Evolutionary conservation across 73 alveolate genomes (phyloP), one percentile per base, ranked within the genome.

Genomic region (Diophrys appendiculata): DNA sequence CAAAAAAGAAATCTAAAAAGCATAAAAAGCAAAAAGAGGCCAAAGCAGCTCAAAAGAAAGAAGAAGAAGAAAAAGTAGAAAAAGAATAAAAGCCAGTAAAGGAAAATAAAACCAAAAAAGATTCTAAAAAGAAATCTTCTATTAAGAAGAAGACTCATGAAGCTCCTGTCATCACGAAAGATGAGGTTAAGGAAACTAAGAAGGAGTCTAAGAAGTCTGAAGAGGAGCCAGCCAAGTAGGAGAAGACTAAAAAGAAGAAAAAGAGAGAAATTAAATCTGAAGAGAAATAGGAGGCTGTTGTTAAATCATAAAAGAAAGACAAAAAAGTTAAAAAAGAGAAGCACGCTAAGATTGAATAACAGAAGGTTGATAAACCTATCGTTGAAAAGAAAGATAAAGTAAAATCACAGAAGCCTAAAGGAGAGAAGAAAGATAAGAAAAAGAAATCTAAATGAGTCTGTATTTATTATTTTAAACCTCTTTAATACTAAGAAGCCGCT

Each of bases 41-140:
- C n/a, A 70, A 69, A 69, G 30, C 84, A n/a, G 52, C 43, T 81
- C 56, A 76, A 28, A 27, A 86, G 78, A 33, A 52, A 52, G 54
- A 81, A 76, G 27, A 81, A 52, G 33, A 76, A 13, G 81, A 54
- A 33, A 56, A 67, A 11, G 14, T 65, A 65, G 56, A n/a, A 69
- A 69, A 78, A 24, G 35, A 75, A 2, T 27, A 78, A 33, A 73
- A 26, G 11, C 33, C 52, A 25, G 76, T 11, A 33, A 73, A 78
- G 88, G 64, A 78, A 35, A 24, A 71, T 33, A 52, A 24, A 2
- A 25, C 18, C 85, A 77, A 88, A 77, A 89, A 85, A 69, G 78
- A 52, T 29, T 27, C 33, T 64, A 5, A 31, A 52, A 26, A 68
- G 43, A 76, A 74, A 52, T 30, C 24, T 23, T 31, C 1, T 28